A percentile compares a stretch with the other conserved stretches of the same genome.
Evolutionary conservation across 805 yeast species (phyloP).

Genomic region (Candida lessepsii): DNA sequence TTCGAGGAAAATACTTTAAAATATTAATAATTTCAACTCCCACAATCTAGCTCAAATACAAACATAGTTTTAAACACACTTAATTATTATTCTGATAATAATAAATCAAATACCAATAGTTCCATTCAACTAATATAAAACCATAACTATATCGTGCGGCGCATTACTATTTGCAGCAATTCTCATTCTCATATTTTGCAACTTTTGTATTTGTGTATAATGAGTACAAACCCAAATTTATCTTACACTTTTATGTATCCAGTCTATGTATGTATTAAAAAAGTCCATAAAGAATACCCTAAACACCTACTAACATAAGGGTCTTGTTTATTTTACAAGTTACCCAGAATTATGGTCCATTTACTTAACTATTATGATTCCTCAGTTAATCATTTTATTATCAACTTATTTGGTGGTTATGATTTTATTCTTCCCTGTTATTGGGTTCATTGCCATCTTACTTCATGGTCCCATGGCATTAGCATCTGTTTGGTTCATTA

Average conservation of each 20-base stretch:
- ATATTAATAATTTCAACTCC: no score
- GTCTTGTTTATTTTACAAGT: slow-evolving; percentile 38
- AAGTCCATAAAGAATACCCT: background rate
- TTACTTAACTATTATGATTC: slow-evolving; percentile 42
- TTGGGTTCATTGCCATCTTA: slow-evolving; percentile 40
- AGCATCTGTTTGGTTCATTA: slow-evolving; percentile 43
- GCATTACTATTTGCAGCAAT: no score
- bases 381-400: slow-evolving; percentile 42
- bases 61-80: no score
- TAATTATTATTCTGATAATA: no score
- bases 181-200: no score
- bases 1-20: no score
- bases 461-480: slow-evolving; percentile 53
- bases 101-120: no score
- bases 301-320: slow-evolving; percentile 18
- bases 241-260: slow-evolving; percentile 13
- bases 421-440: slow-evolving; percentile 43
- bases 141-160: no score
- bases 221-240: slow-evolving; percentile 1
- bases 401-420: slow-evolving; percentile 36
- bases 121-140: no score
- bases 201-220: background rate
- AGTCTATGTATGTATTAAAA: slow-evolving; percentile 11
- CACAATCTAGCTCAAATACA: no score
- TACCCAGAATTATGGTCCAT: slow-evolving; percentile 49